Percentiles rank a stretch among this genome's conserved stretches.
phyloP scores from a whole-genome alignment of 495 filamentous ascomycete genomes.

The Xylaria sp. region DNA sequence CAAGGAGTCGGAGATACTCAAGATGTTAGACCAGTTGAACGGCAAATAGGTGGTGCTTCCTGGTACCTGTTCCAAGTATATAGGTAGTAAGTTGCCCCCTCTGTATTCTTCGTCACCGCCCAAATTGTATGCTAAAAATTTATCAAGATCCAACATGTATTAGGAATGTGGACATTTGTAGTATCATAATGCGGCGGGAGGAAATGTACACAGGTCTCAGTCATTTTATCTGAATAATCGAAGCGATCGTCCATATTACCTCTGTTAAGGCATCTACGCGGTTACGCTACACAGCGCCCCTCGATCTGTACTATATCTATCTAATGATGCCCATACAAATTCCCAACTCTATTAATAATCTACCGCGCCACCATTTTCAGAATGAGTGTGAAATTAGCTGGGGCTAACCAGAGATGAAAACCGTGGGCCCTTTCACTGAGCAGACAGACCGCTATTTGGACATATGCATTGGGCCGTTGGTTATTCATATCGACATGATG shows the following conservation, averaged over 20 bases:
- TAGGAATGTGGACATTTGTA: conserved; percentile 4
- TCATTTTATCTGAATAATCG: not conserved
- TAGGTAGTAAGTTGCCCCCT: not conserved
- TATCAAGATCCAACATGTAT: not conserved
- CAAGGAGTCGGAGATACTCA: conserved; percentile 83
- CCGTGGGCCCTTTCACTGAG: not conserved
- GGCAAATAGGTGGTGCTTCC: conserved; percentile 20
- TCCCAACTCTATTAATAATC: conserved; percentile 15
- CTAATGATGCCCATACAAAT: conserved; percentile 2
- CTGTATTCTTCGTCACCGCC: too few relatives aligned
- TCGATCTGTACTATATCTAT: conserved; percentile 23
- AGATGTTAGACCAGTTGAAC: conserved; percentile 62
- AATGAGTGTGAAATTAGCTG: not conserved
- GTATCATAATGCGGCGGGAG: conserved; percentile 8
- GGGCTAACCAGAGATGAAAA: not conserved
- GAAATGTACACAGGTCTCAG: not conserved
- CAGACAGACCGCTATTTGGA: not conserved
- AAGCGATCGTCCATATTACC: not conserved
- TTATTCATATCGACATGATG: not conserved
- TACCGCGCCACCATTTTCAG: not conserved
- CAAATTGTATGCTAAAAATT: not conserved
- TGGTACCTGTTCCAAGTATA: not conserved
- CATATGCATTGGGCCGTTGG: conserved; percentile 1
- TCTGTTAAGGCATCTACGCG: not conserved
- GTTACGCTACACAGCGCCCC: not conserved